These are phyloP conservation scores for Suhomyces pyralidae DNA, from an alignment of 805 yeast species.

Conservation along the genomic window DNA sequence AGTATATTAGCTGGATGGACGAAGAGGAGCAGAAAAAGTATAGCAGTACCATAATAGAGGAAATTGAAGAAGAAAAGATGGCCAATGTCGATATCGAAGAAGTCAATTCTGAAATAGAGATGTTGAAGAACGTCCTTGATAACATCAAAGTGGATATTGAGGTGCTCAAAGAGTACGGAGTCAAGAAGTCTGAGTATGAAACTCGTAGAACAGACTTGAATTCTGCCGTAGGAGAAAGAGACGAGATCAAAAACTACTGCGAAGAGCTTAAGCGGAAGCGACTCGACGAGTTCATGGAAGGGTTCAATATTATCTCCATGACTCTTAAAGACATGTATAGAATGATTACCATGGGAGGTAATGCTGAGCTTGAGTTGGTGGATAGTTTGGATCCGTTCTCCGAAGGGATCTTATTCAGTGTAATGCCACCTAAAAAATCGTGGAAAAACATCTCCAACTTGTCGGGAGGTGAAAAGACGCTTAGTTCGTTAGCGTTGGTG, in stretches of 20 bases:
- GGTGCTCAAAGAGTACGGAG: slow-evolving; percentile 71
- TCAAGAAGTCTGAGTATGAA: slow-evolving; percentile 60
- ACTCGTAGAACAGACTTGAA: slow-evolving; percentile 65
- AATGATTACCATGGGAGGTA: slow-evolving; percentile 99
- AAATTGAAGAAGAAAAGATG: slow-evolving; percentile 51
- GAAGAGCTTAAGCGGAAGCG: slow-evolving; percentile 73
- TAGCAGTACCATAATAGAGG: slow-evolving; percentile 38
- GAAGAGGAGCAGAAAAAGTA: slow-evolving; percentile 35
- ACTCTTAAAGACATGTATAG: slow-evolving; percentile 96
- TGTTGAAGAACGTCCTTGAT: slow-evolving; percentile 53
- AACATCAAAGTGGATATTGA: slow-evolving; percentile 66
- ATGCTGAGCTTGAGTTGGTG: slow-evolving; percentile 93
- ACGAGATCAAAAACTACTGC: slow-evolving; percentile 54
- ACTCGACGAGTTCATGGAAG: slow-evolving; percentile 87
- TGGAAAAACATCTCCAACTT: slow-evolving; percentile 95
- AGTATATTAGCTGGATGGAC: slow-evolving; percentile 50
- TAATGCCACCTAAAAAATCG: slow-evolving; percentile 98
- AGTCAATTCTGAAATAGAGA: slow-evolving; percentile 50
- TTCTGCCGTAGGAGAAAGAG: slow-evolving; percentile 63
- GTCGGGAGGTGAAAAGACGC: slow-evolving; percentile 97
- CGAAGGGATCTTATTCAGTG: slow-evolving; percentile 94
- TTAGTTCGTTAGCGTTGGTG: slow-evolving; percentile 90
- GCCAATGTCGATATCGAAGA: slow-evolving; percentile 44
- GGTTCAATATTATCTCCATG: slow-evolving; percentile 80
- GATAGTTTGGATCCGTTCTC: slow-evolving; percentile 97